phyloP scores from a whole-genome alignment of 441 rosid species.

The Euphorbia celastroides region DNA sequence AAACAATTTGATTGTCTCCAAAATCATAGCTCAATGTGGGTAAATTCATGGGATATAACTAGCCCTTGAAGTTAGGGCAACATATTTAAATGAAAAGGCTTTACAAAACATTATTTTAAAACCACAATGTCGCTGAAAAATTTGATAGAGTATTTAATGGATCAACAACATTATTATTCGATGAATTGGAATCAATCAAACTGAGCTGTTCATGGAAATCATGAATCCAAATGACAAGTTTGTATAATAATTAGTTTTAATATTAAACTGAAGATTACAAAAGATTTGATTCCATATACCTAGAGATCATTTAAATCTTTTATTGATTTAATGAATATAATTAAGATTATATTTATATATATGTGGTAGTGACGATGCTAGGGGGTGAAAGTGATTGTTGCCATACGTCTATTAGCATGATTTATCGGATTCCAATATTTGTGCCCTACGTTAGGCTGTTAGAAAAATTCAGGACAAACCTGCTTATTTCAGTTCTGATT shows the following conservation, averaged over 20 bases:
- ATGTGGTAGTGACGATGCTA: no score
- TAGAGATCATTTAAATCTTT: not conserved
- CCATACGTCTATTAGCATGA: no score
- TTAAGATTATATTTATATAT: not conserved
- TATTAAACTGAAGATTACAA: not conserved
- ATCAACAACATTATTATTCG: not conserved
- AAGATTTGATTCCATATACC: not conserved
- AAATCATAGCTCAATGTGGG: not conserved
- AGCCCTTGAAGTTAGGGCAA: not conserved
- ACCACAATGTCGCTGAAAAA: not conserved
- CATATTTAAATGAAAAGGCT: not conserved
- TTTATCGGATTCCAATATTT: no score
- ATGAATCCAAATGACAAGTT: not conserved
- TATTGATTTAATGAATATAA: constrained; percentile 1
- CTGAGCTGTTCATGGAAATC: not conserved
- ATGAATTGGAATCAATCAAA: not conserved
- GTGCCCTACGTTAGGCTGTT: no score
- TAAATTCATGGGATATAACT: not conserved
- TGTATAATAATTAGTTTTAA: not conserved
- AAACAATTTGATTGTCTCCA: not conserved
- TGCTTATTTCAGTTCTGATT: no score
- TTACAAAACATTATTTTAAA: not conserved
- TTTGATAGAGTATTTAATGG: not conserved
- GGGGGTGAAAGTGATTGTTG: no score
- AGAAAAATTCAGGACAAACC: no score